Percentiles rank a stretch among this genome's conserved stretches.
Conservation (phyloP, 2,329 filamentous ascomycete species). For the Colletotrichum viniferum region DNA sequence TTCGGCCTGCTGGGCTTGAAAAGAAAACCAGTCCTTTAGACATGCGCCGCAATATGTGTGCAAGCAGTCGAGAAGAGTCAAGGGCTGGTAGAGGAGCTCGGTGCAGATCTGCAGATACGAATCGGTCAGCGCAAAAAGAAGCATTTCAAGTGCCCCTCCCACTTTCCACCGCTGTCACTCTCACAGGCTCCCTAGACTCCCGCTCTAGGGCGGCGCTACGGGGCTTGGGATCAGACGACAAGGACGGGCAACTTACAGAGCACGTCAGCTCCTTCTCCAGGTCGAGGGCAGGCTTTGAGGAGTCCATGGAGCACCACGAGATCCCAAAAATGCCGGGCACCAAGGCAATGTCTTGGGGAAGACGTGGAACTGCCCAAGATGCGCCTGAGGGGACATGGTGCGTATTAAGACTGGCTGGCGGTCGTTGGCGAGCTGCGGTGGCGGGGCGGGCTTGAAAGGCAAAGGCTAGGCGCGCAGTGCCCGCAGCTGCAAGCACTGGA, state of each 20-base stretch:
- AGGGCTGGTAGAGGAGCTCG: slow-evolving; percentile 88
- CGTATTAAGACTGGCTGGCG: slow-evolving; percentile 12
- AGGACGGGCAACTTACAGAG: slow-evolving; percentile 68
- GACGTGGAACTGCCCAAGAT: background rate
- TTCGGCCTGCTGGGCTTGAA: slow-evolving; percentile 69
- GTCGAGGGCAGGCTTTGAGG: slow-evolving; percentile 62
- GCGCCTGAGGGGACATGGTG: slow-evolving; percentile 12
- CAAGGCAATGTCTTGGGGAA: background rate
- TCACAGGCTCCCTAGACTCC: background rate
- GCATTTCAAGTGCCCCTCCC: background rate
- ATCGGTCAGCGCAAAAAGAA: slow-evolving; percentile 1
- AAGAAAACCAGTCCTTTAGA: slow-evolving; percentile 93
- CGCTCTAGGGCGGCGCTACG: slow-evolving; percentile 10
- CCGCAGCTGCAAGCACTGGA: background rate
- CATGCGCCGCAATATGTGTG: slow-evolving; percentile 97
- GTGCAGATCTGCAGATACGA: slow-evolving; percentile 79
- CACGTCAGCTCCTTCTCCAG: slow-evolving; percentile 94
- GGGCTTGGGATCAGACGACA: slow-evolving; percentile 19
- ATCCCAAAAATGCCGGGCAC: slow-evolving; percentile 13
- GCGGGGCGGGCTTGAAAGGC: slow-evolving; percentile 16
- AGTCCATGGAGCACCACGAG: slow-evolving; percentile 45
- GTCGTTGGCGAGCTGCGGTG: background rate
- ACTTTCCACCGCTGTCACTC: background rate
- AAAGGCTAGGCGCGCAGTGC: slow-evolving; percentile 6
- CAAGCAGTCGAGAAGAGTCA: slow-evolving; percentile 90